Evolutionary conservation across 805 yeast species (phyloP), one percentile per base, ranked within the genome.

Genomic region (Kodamaea lidongshanica): DNA sequence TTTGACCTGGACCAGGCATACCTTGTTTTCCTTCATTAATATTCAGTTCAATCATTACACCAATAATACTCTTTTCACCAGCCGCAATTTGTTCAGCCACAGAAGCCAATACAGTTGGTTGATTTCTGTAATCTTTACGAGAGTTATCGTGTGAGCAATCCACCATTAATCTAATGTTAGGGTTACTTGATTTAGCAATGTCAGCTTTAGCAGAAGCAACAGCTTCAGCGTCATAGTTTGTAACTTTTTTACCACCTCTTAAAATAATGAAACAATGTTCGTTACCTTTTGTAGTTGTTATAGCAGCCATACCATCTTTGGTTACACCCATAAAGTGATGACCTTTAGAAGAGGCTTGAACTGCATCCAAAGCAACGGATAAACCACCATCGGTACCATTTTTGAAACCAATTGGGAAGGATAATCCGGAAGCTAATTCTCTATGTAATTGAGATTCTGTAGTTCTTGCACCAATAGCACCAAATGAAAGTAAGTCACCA

Each of bases 111-210:
- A 92, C 98, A 58, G 71, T 77, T 37, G 98, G 96, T 67, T 92
- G 98, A 67, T 92, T 92, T 55, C 77, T 74, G 78, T 74, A 87
- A 65, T 92, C 92, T 65, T 92, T 92, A 61, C 72, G 77, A 21
- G 96, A 87, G 70, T 92, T 92, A 49, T 96, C 98, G 62, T 92
- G 98, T 27, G 96, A 88, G 65, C 96, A 92, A 65, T 92, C 98
- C 39, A 92, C 82, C 98, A 92, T 92, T 48, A 86, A 58, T 70
- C 62, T 48, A 63, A 70, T 58, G 37, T 56, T 60, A 35, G 67
- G 78, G 45, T 70, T 61, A 19, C 63, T 56, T 23, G 66, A 54
- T 41, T 63, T 61, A 28, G 52, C 42, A 46, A 85, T 72, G 54
- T 74, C 73, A 18, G 56, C 66, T 65, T 86, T 80, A 41, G 94